Conservation (phyloP, 768 basidiomycete genomes). For the Ephemerocybe angulata region DNA sequence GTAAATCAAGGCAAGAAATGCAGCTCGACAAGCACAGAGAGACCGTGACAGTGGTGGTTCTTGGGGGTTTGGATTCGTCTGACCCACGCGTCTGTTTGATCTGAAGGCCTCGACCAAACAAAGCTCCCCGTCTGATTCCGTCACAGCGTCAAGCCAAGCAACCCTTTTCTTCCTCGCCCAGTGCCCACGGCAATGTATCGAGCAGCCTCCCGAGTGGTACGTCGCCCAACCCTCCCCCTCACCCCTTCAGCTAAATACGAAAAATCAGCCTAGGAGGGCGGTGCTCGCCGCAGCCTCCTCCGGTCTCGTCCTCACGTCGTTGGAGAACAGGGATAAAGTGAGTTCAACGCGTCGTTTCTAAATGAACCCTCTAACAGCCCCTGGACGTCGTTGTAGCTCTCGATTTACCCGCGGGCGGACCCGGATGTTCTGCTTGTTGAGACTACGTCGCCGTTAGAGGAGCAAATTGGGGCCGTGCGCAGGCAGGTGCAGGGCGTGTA, state of each 20-base stretch:
- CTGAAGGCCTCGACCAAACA: background rate
- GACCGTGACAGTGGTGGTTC: too few relatives aligned
- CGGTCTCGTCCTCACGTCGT: slow-evolving; percentile 27
- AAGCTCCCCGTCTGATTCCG: background rate
- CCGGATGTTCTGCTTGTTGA: slow-evolving; percentile 70
- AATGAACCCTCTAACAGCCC: background rate
- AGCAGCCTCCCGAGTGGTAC: slow-evolving; percentile 30
- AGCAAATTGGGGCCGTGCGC: slow-evolving; percentile 69
- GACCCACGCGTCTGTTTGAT: slow-evolving; percentile 2
- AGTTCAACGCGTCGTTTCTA: background rate
- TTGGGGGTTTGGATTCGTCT: too few relatives aligned
- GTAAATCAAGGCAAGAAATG: too few relatives aligned
- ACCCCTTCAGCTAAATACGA: background rate
- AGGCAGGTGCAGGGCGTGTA: slow-evolving; percentile 55
- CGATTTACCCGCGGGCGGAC: slow-evolving; percentile 72
- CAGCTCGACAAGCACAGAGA: too few relatives aligned
- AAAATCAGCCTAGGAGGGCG: slow-evolving; percentile 30
- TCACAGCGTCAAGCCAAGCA: background rate
- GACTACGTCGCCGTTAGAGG: slow-evolving; percentile 71
- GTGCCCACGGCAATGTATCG: slow-evolving; percentile 27
- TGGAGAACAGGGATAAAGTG: slow-evolving; percentile 32
- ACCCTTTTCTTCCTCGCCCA: background rate
- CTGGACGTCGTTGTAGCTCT: slow-evolving; percentile 52
- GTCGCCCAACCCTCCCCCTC: background rate
- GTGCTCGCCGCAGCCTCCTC: slow-evolving; percentile 31